A percentile compares a stretch with the other conserved stretches of the same genome.
Evolutionary conservation across 1,284 basidiomycete species (phyloP).

Genomic region (Marasmius sp.): DNA sequence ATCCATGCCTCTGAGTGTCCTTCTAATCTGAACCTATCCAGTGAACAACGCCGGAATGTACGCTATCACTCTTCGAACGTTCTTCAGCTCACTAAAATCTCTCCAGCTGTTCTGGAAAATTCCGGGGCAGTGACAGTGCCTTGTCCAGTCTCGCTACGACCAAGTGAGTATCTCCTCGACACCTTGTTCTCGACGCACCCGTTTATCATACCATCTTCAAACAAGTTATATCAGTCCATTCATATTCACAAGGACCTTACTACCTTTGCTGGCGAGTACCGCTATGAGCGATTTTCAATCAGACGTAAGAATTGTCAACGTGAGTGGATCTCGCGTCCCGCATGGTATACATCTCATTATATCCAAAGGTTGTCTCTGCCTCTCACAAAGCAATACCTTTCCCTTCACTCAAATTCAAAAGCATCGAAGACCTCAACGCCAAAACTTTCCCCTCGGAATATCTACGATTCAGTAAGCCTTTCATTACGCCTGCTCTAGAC

Average conservation of each 20-base stretch:
- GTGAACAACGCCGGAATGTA: not conserved
- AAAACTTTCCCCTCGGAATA: not conserved
- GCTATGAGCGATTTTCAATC: not conserved
- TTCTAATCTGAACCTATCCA: not conserved
- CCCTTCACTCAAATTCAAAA: not conserved
- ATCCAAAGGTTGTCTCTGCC: not conserved
- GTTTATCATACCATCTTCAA: not conserved
- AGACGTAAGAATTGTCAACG: conserved; percentile 1
- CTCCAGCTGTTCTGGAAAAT: not conserved
- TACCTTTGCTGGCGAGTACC: not conserved
- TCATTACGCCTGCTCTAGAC: not conserved
- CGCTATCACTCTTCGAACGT: not conserved
- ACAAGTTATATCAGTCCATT: not conserved
- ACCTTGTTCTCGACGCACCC: not conserved
- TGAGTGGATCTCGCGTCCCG: not conserved
- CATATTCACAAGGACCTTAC: not conserved
- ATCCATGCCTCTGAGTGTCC: not conserved
- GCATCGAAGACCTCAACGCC: not conserved
- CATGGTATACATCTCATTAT: not conserved
- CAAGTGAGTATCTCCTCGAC: not conserved
- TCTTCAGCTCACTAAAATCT: not conserved
- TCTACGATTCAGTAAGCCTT: not conserved
- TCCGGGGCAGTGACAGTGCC: not conserved
- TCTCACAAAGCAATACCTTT: not conserved
- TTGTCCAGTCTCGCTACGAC: not conserved